These are phyloP conservation scores for Penicillium sp. DNA, from an alignment of 2,329 filamentous ascomycete species.

Conservation along the genomic window DNA sequence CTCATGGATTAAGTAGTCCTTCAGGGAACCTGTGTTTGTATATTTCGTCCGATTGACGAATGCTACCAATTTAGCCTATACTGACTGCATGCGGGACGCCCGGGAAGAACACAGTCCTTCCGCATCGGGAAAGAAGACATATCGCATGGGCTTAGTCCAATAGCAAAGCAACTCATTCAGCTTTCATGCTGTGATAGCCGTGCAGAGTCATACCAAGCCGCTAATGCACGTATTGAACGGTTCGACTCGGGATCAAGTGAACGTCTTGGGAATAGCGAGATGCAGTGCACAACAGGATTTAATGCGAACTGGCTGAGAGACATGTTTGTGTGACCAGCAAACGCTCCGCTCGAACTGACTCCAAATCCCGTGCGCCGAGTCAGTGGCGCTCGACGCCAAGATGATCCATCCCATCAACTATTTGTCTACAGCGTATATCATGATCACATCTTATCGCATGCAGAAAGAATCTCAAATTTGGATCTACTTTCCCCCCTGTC, in stretches of 20 bases:
- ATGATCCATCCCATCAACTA: not conserved
- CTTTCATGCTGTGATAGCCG: not conserved
- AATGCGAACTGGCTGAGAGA: not conserved
- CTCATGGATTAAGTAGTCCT: not conserved
- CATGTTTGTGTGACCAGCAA: not conserved
- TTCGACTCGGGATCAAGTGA: not conserved
- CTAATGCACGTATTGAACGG: not conserved
- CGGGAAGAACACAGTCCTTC: constrained; percentile 5
- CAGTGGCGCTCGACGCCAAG: not conserved
- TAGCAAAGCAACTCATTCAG: not conserved
- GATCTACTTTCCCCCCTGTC: not conserved
- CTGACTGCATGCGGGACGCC: constrained; percentile 18
- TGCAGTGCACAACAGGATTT: not conserved
- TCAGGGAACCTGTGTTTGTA: not conserved
- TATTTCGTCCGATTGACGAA: not conserved
- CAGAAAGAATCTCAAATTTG: not conserved
- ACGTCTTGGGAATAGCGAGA: not conserved
- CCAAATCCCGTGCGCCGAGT: not conserved
- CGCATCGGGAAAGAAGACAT: constrained; percentile 8
- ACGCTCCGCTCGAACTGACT: not conserved
- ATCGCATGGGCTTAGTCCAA: not conserved
- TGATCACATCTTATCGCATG: not conserved
- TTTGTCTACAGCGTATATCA: not conserved
- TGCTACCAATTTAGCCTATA: not conserved
- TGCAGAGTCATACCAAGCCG: not conserved